Evolutionary conservation across 2,329 filamentous ascomycete genomes (phyloP), one percentile per base, ranked within the genome.

Genomic region (Keithomyces neogunnii): DNA sequence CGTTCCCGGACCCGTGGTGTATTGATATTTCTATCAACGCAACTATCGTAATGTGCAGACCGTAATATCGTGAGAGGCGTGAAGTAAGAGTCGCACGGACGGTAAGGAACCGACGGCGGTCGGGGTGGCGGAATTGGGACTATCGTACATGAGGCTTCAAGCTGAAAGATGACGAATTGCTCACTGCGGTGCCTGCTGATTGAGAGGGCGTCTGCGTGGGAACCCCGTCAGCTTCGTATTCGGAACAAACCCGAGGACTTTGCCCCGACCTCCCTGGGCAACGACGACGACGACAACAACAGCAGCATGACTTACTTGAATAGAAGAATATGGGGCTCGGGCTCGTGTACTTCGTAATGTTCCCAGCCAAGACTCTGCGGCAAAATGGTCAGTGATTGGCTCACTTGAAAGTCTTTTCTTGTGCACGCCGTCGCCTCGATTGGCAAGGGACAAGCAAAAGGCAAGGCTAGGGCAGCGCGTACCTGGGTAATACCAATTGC

Each of bases 291-390:
- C 7, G 39, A 6, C 19, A 5, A 28, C 5, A 32, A 7, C 5
- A 6, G 28, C 19, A 11, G 10, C 43, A 44, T 3, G 3, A 52
- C 53, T 33, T 74, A 96, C 92, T 99, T 99, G 81, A 99, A 99
- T 33, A 99, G 81, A 51, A 99, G 80, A 64, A 99, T 99, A 69
- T 99, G 93, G 58, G 93, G 93, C 73, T 99, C 93, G 43, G 93
- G 93, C 70, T 97, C 93, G 69, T 99, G 93, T 50, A 99, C 93
- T 71, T 99, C 93, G 68, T 99, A 99, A 70, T 99, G 93, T 69
- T 97, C 92, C 93, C 93, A 99, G 52, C 93, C 93, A 63, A 99
- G 76, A 75, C 92, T 97, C 91, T 97, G 66, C 47, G 33, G 39
- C 26, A 36, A 19, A 19, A 8, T 13, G 31, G 52, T 53, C 31